These are phyloP conservation scores for Eucalyptus paniculata DNA, from an alignment of 345 rosid species.

Conservation along the genomic window DNA sequence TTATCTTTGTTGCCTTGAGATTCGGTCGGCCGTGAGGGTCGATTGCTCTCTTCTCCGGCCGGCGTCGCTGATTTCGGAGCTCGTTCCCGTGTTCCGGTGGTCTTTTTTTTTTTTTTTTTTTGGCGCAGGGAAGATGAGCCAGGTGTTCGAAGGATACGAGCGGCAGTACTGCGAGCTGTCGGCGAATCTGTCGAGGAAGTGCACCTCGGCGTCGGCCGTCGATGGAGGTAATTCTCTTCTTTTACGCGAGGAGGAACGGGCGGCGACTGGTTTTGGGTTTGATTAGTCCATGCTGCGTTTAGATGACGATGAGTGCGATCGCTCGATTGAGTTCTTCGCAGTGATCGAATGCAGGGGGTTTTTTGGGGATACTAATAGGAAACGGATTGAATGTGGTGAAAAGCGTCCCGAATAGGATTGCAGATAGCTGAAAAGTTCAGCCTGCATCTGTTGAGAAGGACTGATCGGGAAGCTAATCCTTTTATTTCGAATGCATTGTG, in stretches of 20 bases:
- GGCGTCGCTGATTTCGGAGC: background rate
- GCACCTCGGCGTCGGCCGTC: constrained; percentile 31
- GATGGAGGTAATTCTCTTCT: constrained; percentile 28
- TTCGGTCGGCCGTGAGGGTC: background rate
- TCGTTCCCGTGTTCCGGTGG: background rate
- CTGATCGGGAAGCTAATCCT: background rate
- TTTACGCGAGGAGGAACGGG: background rate
- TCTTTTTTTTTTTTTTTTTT: background rate
- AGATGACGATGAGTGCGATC: background rate
- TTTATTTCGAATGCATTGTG: background rate
- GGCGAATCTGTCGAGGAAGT: constrained; percentile 40
- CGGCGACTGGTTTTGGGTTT: background rate
- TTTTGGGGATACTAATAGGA: background rate
- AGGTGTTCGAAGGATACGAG: constrained; percentile 5
- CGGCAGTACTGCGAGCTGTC: constrained; percentile 61
- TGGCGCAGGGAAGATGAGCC: constrained; percentile 28
- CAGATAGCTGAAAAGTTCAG: background rate
- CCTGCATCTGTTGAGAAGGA: background rate
- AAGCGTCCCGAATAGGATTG: background rate
- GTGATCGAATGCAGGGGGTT: background rate
- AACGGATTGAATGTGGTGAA: background rate
- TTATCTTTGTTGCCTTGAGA: background rate
- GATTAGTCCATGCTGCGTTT: background rate
- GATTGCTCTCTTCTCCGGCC: background rate
- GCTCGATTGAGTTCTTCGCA: background rate